These are phyloP conservation scores for Hypsizygus ulmarius DNA, from an alignment of 1,284 basidiomycete species.

Conservation along the genomic window DNA sequence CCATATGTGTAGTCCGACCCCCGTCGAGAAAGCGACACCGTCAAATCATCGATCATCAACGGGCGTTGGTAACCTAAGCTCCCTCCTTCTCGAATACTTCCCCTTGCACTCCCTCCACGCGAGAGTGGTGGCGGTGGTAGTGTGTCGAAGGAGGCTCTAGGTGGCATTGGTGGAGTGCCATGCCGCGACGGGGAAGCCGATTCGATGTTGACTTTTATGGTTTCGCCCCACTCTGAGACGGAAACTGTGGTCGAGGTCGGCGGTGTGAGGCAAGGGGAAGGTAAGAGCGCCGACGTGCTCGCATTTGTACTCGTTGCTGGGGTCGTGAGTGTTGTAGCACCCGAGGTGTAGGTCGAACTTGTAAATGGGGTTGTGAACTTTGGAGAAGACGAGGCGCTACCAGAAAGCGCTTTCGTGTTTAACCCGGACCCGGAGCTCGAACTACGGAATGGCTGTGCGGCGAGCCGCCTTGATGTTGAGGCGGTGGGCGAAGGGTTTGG, in stretches of 20 bases:
- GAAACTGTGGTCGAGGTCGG: slow-evolving; percentile 4
- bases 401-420: no score
- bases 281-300: neutral
- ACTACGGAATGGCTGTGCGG: neutral
- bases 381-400: slow-evolving; percentile 7
- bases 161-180: neutral
- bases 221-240: slow-evolving; percentile 6
- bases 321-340: neutral
- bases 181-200: slow-evolving; percentile 3
- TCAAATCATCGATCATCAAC: no score
- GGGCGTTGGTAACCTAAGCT: slow-evolving; percentile 12
- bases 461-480: slow-evolving; percentile 2
- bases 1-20: no score
- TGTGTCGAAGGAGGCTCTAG: neutral
- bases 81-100: slow-evolving; percentile 2
- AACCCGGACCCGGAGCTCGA: no score
- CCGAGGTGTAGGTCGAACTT: neutral
- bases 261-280: slow-evolving; percentile 5
- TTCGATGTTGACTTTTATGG: neutral
- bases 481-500: slow-evolving; percentile 6
- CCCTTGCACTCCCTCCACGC: no score
- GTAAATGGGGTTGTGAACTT: slow-evolving; percentile 7
- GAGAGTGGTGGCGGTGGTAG: neutral
- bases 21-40: no score
- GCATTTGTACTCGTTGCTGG: neutral